Conservation (phyloP, 768 basidiomycete genomes). For the Russula virescens region DNA sequence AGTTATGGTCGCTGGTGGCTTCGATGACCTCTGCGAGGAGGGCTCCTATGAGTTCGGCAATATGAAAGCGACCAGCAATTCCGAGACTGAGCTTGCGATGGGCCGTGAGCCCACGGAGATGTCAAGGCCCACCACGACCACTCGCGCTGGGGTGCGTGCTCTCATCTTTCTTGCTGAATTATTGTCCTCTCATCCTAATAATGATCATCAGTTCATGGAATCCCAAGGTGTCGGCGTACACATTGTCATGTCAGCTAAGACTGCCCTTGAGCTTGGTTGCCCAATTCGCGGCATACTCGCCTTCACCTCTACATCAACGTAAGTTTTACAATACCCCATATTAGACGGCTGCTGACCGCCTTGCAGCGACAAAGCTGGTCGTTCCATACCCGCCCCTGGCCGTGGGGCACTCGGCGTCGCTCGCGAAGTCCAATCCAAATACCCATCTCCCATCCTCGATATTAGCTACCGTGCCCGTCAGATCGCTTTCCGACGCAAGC, state of each 20-base stretch:
- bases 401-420: conserved; percentile 88
- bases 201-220: conserved; percentile 75
- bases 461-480: conserved; percentile 89
- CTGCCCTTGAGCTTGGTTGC: conserved; percentile 89
- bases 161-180: conserved; percentile 8
- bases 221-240: conserved; percentile 95
- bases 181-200: conserved; percentile 6
- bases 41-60: conserved; percentile 99
- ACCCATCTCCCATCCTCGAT: conserved; percentile 75
- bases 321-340: conserved; percentile 31
- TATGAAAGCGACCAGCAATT: conserved; percentile 99
- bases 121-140: conserved; percentile 95
- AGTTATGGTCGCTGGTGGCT: conserved; percentile 98
- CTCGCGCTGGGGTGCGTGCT: conserved; percentile 78
- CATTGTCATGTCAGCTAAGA: conserved; percentile 94
- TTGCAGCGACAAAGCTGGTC: conserved; percentile 91
- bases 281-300: conserved; percentile 91
- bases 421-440: conserved; percentile 73
- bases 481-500: conserved; percentile 89
- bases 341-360: not conserved
- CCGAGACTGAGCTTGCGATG: conserved; percentile 96
- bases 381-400: conserved; percentile 95
- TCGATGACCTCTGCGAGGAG: conserved; percentile 97
- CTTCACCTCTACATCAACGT: conserved; percentile 96
- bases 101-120: conserved; percentile 98